Conservation (phyloP, 2,329 filamentous ascomycete genomes). For the Penicillium corylophilum region DNA sequence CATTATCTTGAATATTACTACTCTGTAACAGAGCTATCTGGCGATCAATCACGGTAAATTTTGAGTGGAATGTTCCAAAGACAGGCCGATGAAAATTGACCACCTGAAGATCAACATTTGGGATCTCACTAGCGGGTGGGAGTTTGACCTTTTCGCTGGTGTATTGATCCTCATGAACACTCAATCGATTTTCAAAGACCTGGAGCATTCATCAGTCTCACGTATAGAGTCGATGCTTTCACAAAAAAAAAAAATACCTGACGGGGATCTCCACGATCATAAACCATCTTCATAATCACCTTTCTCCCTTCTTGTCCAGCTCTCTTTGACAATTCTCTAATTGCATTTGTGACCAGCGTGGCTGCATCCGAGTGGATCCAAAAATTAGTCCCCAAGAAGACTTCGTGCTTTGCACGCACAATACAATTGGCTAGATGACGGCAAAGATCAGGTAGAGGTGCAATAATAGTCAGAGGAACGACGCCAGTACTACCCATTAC, state of each 20-base stretch:
- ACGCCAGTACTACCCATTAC: constrained; percentile 62
- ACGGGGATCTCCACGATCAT: constrained; percentile 66
- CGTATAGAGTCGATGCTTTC: not conserved
- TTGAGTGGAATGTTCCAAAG: constrained; percentile 73
- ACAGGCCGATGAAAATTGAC: constrained; percentile 69
- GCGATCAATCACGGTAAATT: constrained; percentile 75
- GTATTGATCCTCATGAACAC: constrained; percentile 59
- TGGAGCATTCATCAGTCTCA: constrained; percentile 15
- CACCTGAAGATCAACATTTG: constrained; percentile 69
- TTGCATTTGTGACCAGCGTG: constrained; percentile 64
- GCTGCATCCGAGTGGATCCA: constrained; percentile 71
- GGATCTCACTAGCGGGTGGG: constrained; percentile 64
- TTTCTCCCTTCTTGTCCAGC: constrained; percentile 58
- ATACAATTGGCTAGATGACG: constrained; percentile 77
- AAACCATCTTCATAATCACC: constrained; percentile 71
- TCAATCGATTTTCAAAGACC: constrained; percentile 63
- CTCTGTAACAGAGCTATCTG: constrained; percentile 70
- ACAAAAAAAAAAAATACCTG: constrained; percentile 46
- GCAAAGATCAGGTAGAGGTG: constrained; percentile 67
- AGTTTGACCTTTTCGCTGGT: constrained; percentile 59
- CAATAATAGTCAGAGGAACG: constrained; percentile 68
- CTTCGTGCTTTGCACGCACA: constrained; percentile 67
- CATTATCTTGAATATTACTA: constrained; percentile 75
- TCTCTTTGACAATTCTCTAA: constrained; percentile 67
- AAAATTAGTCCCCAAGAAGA: constrained; percentile 73